Evolutionary conservation across 1,284 basidiomycete species (phyloP).

Genomic region (Austroboletus niveus): DNA sequence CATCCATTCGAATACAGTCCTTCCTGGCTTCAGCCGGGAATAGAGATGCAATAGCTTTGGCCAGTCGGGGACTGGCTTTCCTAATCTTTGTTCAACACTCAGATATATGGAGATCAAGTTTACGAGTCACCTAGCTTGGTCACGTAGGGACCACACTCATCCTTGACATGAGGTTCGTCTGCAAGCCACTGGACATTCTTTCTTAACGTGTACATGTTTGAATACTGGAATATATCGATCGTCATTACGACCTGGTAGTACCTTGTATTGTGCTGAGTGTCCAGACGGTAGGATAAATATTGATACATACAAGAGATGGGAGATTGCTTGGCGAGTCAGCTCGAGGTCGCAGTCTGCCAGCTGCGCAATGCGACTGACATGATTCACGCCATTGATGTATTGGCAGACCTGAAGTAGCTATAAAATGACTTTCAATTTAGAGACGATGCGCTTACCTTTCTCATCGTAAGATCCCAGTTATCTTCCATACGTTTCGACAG

Average conservation of each 20-base stretch:
- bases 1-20: conserved; percentile 89
- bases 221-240: conserved; percentile 95
- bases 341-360: conserved; percentile 88
- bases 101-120: not conserved
- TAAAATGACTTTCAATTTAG: conserved; percentile 1
- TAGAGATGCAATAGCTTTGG: conserved; percentile 84
- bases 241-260: conserved; percentile 97
- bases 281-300: not conserved
- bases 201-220: conserved; percentile 94
- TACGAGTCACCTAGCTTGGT: conserved; percentile 60
- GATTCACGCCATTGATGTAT: conserved; percentile 88
- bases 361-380: conserved; percentile 88
- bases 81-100: conserved; percentile 29
- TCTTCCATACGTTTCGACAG: conserved; percentile 78
- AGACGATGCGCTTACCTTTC: conserved; percentile 53
- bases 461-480: conserved; percentile 97
- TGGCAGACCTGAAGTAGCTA: conserved; percentile 58
- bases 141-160: conserved; percentile 90
- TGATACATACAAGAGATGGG: conserved; percentile 80
- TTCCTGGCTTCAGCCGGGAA: conserved; percentile 81
- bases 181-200: conserved; percentile 84
- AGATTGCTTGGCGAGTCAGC: conserved; percentile 84
- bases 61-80: conserved; percentile 69
- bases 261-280: conserved; percentile 38
- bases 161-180: conserved; percentile 76